Base-by-base conservation (phyloP, 148 eudicot species). In the Rhododendron simsii region DNA sequence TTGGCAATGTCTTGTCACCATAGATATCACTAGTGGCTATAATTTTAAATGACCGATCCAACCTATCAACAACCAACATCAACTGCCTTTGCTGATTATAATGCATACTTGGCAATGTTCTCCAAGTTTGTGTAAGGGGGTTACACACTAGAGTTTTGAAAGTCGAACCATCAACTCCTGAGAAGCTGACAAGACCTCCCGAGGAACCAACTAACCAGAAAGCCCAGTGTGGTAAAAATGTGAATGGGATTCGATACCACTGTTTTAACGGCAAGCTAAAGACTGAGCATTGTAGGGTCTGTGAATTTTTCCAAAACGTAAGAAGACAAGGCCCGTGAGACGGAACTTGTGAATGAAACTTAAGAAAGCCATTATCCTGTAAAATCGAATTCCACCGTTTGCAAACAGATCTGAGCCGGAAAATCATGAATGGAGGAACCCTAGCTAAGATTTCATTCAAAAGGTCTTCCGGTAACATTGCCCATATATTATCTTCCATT, bases 401-500 rank as follows among this genome's bases (percentile, higher is more conserved):
- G 85, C 99, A 97, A 91, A 97, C 99, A 51, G 94, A 93, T 57
- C 98, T 93, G 30, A 97, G 93, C 83, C 98, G 93, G 30, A 97
- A 97, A 82, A 97, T 94, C 95, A 95, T 93, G 89, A 97, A 97
- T 8, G 99, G 99, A 33, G 99, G 99, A 88, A 97, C 90, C 90
- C 99, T 91, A 85, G 95, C 98, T 84, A 97, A 92, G 50, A 97
- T 97, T 90, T 97, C 98, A 85, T 95, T 97, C 87, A 97, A 63
- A 80, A 97, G 85, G 90, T 95, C 99, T 89, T 95, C 99, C 0
- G 99, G 99, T 86, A 97, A 88, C 98, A 94, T 94, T 83, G 98
- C 95, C 99, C 99, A 97, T 84, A 95, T 94, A 85, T 93, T 92
- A 91, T 97, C 98, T 89, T 97, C 99, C 99, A 97, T 97, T 80